Conservation (phyloP, 805 yeast species). For the Yamadazyma sp. region DNA sequence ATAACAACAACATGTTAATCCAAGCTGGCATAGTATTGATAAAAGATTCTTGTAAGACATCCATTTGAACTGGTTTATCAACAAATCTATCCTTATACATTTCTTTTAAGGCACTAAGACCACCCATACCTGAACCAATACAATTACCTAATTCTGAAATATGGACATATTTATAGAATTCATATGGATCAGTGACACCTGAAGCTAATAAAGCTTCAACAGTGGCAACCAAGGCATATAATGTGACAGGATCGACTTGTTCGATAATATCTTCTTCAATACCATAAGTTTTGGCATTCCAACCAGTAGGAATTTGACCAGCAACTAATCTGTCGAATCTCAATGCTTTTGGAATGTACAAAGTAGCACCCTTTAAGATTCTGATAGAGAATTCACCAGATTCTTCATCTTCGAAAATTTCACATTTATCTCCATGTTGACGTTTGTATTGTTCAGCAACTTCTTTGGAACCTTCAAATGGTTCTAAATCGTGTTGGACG, state of each 20-base stretch:
- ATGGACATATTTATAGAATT: constrained; percentile 96
- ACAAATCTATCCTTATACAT: constrained; percentile 95
- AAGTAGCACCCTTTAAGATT: constrained; percentile 87
- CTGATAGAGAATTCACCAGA: constrained; percentile 90
- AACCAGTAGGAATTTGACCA: constrained; percentile 97
- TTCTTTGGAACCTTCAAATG: constrained; percentile 92
- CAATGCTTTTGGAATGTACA: constrained; percentile 86
- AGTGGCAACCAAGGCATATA: constrained; percentile 88
- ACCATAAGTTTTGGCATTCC: constrained; percentile 96
- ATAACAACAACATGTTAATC: constrained; percentile 96
- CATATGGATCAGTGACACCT: constrained; percentile 98
- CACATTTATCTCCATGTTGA: constrained; percentile 93
- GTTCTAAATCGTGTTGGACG: constrained; percentile 93
- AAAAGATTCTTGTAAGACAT: constrained; percentile 95
- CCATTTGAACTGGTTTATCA: constrained; percentile 95
- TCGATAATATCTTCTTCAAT: constrained; percentile 86
- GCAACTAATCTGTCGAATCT: constrained; percentile 74
- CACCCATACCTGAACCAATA: constrained; percentile 99
- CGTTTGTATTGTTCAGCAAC: constrained; percentile 92
- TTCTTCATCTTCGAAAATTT: constrained; percentile 82
- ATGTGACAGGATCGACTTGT: constrained; percentile 96
- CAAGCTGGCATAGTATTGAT: constrained; percentile 99
- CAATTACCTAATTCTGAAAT: constrained; percentile 99
- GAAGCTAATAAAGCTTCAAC: constrained; percentile 91
- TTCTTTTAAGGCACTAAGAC: constrained; percentile 94